These are phyloP conservation scores for Pulveroboletus sp. DNA, from an alignment of 768 basidiomycete species.

Conservation along the genomic window DNA sequence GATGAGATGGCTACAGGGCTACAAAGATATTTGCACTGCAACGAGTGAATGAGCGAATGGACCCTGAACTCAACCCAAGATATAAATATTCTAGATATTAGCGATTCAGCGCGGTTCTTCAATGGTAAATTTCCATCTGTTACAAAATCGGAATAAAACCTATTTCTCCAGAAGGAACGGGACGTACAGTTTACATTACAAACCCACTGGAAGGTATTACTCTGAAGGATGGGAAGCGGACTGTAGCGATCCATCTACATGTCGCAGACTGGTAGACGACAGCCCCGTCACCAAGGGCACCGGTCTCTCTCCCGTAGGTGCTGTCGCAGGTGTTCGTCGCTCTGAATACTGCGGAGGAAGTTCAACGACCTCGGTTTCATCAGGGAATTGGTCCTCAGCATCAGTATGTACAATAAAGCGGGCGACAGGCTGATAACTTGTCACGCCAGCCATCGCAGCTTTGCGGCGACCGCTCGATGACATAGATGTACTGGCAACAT, in stretches of 20 bases:
- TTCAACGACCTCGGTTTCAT: slow-evolving; percentile 58
- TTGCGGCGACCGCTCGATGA: slow-evolving; percentile 48
- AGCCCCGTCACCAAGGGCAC: slow-evolving; percentile 8
- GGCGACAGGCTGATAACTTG: slow-evolving; percentile 39
- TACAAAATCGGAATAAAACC: background rate
- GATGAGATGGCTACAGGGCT: background rate
- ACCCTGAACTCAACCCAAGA: slow-evolving; percentile 1
- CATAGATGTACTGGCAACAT: slow-evolving; percentile 21
- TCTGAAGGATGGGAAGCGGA: slow-evolving; percentile 4
- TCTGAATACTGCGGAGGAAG: slow-evolving; percentile 75
- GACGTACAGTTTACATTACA: slow-evolving; percentile 1
- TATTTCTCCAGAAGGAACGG: background rate
- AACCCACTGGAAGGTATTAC: slow-evolving; percentile 3
- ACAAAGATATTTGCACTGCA: background rate
- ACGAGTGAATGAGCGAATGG: slow-evolving; percentile 10
- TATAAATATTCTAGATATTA: slow-evolving; percentile 7
- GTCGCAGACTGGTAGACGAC: slow-evolving; percentile 9
- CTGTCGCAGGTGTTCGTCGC: slow-evolving; percentile 31
- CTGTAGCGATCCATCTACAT: slow-evolving; percentile 1
- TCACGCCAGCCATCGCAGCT: slow-evolving; percentile 50
- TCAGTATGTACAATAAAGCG: slow-evolving; percentile 71
- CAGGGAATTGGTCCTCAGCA: slow-evolving; percentile 52
- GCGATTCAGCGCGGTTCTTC: background rate
- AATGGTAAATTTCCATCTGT: background rate
- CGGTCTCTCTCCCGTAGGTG: slow-evolving; percentile 9